These are phyloP conservation scores for Paxillus rubicundulus DNA, from an alignment of 768 basidiomycete species.

Conservation along the genomic window DNA sequence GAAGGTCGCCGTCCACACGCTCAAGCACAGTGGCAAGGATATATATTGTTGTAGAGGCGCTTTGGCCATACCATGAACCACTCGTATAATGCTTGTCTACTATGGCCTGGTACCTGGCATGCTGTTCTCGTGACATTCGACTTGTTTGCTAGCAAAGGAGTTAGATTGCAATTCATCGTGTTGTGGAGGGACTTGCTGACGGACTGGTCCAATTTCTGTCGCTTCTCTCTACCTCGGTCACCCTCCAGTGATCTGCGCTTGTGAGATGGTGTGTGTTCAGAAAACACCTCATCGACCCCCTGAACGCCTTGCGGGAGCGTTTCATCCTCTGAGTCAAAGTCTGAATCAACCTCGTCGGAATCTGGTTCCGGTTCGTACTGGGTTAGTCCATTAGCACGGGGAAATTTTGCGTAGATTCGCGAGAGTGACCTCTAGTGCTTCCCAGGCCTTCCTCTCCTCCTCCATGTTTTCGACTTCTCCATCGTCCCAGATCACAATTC, in stretches of 20 bases:
- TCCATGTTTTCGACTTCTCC: constrained; percentile 69
- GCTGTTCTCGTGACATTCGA: constrained; percentile 69
- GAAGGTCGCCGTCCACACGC: constrained; percentile 87
- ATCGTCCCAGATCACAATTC: constrained; percentile 92
- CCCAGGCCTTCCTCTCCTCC: constrained; percentile 79
- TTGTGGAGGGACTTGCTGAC: constrained; percentile 6
- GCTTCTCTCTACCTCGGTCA: constrained; percentile 47
- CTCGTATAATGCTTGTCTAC: constrained; percentile 80
- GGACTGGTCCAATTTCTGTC: constrained; percentile 55
- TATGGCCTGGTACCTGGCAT: constrained; percentile 56
- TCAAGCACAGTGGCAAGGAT: constrained; percentile 88
- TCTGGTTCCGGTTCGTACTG: constrained; percentile 80
- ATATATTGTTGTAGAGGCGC: constrained; percentile 86
- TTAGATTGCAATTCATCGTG: constrained; percentile 1
- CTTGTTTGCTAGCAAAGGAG: constrained; percentile 39
- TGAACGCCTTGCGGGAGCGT: constrained; percentile 44
- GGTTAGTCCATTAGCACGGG: constrained; percentile 6
- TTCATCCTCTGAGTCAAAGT: constrained; percentile 44
- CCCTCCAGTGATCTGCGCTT: constrained; percentile 51
- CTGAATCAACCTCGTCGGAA: constrained; percentile 56
- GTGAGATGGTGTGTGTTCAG: constrained; percentile 36
- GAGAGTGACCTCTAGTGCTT: constrained; percentile 68
- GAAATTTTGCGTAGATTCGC: background rate
- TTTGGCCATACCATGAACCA: constrained; percentile 88
- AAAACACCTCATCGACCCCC: constrained; percentile 40